phyloP scores from a whole-genome alignment of 805 yeast genomes.

The Hanseniaspora meyeri region DNA sequence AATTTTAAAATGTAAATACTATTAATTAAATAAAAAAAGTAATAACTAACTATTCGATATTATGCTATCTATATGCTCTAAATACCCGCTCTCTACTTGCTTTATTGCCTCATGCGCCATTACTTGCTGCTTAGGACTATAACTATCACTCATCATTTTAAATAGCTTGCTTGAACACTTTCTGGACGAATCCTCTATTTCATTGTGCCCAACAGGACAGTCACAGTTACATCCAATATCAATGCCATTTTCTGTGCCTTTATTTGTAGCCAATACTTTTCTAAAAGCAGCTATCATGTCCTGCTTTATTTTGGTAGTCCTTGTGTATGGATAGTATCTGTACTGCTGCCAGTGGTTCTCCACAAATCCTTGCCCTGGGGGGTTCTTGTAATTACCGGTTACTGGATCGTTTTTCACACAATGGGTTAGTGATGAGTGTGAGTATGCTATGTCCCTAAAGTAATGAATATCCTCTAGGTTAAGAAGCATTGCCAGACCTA shows the following conservation, averaged over 20 bases:
- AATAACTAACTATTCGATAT: neutral
- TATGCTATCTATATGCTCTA: neutral
- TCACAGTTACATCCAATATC: conserved; percentile 71
- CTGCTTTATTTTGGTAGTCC: conserved; percentile 24
- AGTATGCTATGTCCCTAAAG: conserved; percentile 84
- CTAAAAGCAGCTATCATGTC: neutral
- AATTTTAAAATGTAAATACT: neutral
- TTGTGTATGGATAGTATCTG: conserved; percentile 38
- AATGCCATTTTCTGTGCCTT: conserved; percentile 27
- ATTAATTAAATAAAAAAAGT: neutral
- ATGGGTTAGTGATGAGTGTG: conserved; percentile 68
- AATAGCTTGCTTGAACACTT: conserved; percentile 46
- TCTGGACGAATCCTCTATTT: conserved; percentile 44
- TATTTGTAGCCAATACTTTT: neutral
- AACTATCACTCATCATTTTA: conserved; percentile 28
- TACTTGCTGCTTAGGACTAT: conserved; percentile 16
- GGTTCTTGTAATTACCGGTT: conserved; percentile 9
- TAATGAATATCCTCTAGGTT: conserved; percentile 66
- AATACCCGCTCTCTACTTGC: neutral
- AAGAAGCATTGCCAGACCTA: conserved; percentile 70
- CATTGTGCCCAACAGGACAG: conserved; percentile 48
- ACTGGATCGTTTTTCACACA: conserved; percentile 56
- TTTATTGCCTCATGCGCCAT: conserved; percentile 25
- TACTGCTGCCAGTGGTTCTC: conserved; percentile 12
- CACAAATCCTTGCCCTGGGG: neutral